These are phyloP conservation scores for Vinca minor DNA, from an alignment of 257 asterid species.

Conservation along the genomic window DNA sequence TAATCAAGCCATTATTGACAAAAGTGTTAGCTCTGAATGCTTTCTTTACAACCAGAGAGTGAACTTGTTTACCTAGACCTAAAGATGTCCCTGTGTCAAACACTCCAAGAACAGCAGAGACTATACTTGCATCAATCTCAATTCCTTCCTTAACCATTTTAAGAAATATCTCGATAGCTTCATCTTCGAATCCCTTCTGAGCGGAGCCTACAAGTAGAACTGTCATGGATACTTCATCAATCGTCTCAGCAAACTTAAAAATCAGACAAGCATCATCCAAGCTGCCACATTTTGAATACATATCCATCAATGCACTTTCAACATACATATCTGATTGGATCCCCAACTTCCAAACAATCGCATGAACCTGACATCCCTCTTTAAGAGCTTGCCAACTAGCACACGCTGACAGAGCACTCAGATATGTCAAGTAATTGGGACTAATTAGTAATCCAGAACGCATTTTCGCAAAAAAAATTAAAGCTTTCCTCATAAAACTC, in stretches of 20 bases:
- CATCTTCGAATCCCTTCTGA: constrained; percentile 72
- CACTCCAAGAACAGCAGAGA: constrained; percentile 68
- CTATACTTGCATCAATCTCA: constrained; percentile 46
- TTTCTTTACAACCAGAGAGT: constrained; percentile 54
- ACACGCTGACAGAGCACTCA: constrained; percentile 60
- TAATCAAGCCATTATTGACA: constrained; percentile 65
- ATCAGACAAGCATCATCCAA: constrained; percentile 59
- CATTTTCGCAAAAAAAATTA: constrained; percentile 55
- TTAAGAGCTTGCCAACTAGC: constrained; percentile 55
- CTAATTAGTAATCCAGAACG: constrained; percentile 22
- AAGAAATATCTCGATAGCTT: constrained; percentile 56
- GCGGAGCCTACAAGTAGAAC: constrained; percentile 60
- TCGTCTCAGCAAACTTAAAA: constrained; percentile 58
- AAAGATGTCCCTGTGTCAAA: constrained; percentile 44
- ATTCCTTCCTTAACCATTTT: constrained; percentile 50
- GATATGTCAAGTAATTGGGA: constrained; percentile 62
- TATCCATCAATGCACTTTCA: constrained; percentile 82
- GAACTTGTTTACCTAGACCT: constrained; percentile 68
- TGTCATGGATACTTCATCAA: constrained; percentile 69
- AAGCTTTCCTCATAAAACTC: constrained; percentile 50
- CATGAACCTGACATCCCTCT: constrained; percentile 75
- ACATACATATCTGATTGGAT: constrained; percentile 49
- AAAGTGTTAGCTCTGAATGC: constrained; percentile 43
- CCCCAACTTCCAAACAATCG: constrained; percentile 56
- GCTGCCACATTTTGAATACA: constrained; percentile 69